A percentile compares a stretch with the other conserved stretches of the same genome.
Evolutionary conservation across 2,329 filamentous ascomycete genomes (phyloP).

Genomic region (Fusarium zealandicum): DNA sequence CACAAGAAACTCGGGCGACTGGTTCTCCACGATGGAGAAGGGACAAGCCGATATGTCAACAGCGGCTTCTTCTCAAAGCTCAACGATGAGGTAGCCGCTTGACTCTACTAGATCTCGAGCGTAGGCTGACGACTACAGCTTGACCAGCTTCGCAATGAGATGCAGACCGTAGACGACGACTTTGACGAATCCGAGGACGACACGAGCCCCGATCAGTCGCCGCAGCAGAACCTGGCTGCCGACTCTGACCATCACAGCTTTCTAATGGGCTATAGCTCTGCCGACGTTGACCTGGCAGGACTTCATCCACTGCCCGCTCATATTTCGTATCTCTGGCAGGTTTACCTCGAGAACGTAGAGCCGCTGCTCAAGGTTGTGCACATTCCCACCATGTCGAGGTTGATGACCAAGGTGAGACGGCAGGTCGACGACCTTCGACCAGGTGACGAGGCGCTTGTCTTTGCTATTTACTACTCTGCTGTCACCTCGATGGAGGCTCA

Average conservation of each 20-base stretch:
- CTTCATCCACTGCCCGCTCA: conserved; percentile 30
- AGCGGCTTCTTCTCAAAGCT: conserved; percentile 78
- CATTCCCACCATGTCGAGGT: conserved; percentile 29
- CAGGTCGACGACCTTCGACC: conserved; percentile 25
- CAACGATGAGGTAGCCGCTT: conserved; percentile 67
- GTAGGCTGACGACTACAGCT: conserved; percentile 15
- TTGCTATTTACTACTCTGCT: conserved; percentile 31
- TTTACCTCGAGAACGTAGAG: conserved; percentile 33
- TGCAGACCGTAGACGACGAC: conserved; percentile 23
- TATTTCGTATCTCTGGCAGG: conserved; percentile 26
- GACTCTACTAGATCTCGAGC: background rate
- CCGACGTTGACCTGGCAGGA: conserved; percentile 16
- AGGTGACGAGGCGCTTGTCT: conserved; percentile 30
- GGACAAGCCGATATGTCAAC: conserved; percentile 75
- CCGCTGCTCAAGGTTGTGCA: conserved; percentile 30
- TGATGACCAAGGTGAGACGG: conserved; percentile 24
- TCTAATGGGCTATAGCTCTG: conserved; percentile 29
- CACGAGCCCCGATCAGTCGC: conserved; percentile 29
- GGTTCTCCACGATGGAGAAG: conserved; percentile 72
- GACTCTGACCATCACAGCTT: conserved; percentile 29
- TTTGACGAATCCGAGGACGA: conserved; percentile 20
- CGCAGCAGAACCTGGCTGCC: conserved; percentile 11
- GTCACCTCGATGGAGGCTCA: conserved; percentile 21
- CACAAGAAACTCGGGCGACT: conserved; percentile 58
- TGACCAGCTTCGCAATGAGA: conserved; percentile 28